phyloP scores from a whole-genome alignment of 2,329 filamentous ascomycete genomes.

The Alternaria sp. region DNA sequence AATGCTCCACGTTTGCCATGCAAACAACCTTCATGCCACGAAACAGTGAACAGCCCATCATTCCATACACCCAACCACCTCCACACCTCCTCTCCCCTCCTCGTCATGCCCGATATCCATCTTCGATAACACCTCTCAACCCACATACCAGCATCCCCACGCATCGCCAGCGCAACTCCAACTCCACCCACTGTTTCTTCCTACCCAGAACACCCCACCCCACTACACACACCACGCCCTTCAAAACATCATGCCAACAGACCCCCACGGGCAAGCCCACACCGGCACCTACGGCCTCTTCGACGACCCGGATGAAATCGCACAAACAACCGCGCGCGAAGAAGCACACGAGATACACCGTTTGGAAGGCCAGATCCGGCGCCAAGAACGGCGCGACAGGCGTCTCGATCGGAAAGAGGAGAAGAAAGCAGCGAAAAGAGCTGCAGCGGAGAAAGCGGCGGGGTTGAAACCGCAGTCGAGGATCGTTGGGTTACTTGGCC shows the following conservation, averaged over 20 bases:
- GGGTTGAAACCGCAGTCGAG: not conserved
- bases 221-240: not conserved
- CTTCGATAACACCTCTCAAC: not conserved
- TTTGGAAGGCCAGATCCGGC: slow-evolving; percentile 1
- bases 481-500: not conserved
- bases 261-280: slow-evolving; percentile 11
- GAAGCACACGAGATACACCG: slow-evolving; percentile 5
- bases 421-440: not conserved
- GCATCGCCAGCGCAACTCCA: not conserved
- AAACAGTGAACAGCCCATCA: not conserved
- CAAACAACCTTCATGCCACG: not conserved
- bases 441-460: not conserved
- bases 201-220: too few relatives aligned
- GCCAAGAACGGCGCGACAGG: not conserved
- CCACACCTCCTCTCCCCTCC: not conserved
- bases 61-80: not conserved
- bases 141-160: not conserved
- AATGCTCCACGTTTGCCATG: not conserved
- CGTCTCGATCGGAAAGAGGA: not conserved
- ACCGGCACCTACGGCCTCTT: slow-evolving; percentile 26
- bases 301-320: slow-evolving; percentile 21
- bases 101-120: not conserved
- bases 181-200: not conserved
- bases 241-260: slow-evolving; percentile 3
- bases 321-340: not conserved